Base-by-base conservation (phyloP, 768 basidiomycete genomes). In the Boletus barrowsii region DNA sequence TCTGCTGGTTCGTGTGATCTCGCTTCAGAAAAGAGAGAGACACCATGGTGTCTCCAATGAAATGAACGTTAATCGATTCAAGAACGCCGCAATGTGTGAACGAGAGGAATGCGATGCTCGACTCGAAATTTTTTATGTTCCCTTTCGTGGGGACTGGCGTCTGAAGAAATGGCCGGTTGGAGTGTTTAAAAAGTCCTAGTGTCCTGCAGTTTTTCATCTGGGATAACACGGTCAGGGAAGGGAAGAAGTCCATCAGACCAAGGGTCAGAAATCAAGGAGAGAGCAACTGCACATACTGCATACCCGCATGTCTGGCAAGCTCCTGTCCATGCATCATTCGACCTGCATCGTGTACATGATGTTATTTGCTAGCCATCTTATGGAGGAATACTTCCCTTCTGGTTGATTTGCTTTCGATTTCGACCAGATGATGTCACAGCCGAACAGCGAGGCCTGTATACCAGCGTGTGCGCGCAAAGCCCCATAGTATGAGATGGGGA, bases 61-160 rank as follows among this genome's bases (percentile, higher is more conserved):
- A 36, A 53, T 36, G 3, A 29, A 47, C 47, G 48, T 53, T 33
- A 40, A 57, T 59, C 45, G 13, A 42, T 44, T 54, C 36, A 22
- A 49, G 22, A 42, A 64, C 35, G 48, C 51, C 47, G 52, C 42
- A 7, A 49, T 59, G 26, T 29, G 51, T 55, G 49, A 56, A 37
- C 7, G 42, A 51, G 17, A 49, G 17, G 29, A 44, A n/a, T 14
- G 55, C 43, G 48, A 44, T 6, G 33, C 32, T 39, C 35, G 9
- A 54, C 58, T 20, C 53, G 33, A 35, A 66, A 61, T 18, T 53
- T 52, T 60, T 67, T 67, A 65, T 61, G 56, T 67, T 46, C 18
- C 20, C 20, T 49, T 13, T 47, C 9, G 14, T 32, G 22, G 37
- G 37, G 32, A 46, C 46, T 43, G 42, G 30, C 40, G 17, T 47